A percentile compares a stretch with the other conserved stretches of the same genome.
phyloP scores from a whole-genome alignment of 305 asterid genomes.

The Fraxinus latifolia region DNA sequence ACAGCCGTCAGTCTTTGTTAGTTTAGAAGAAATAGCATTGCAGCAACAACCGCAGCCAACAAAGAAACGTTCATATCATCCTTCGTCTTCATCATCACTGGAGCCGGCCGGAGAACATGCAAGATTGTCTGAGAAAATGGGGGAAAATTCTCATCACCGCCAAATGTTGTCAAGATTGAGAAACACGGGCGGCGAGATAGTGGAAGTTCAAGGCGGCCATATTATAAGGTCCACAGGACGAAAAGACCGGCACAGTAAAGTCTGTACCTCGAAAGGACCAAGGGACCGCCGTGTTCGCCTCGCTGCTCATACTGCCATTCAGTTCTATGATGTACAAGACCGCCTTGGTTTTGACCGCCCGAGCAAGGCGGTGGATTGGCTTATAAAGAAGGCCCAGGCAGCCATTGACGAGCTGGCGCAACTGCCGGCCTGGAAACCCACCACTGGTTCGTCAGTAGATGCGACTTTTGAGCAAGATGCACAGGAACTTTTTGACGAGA shows the following conservation, averaged over 20 bases:
- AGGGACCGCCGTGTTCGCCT: slow-evolving; percentile 91
- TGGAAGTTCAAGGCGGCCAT: slow-evolving; percentile 91
- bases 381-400: slow-evolving; percentile 71
- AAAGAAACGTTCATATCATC: slow-evolving; percentile 42
- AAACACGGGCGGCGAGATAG: slow-evolving; percentile 60
- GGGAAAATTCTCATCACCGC: slow-evolving; percentile 33
- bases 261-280: slow-evolving; percentile 88
- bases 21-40: slow-evolving; percentile 24
- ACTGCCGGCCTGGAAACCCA: slow-evolving; percentile 84
- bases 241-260: slow-evolving; percentile 95
- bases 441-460: slow-evolving; percentile 31
- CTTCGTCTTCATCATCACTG: slow-evolving; percentile 27
- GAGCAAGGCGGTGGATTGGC: slow-evolving; percentile 96
- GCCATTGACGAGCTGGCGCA: slow-evolving; percentile 85
- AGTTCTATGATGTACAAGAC: slow-evolving; percentile 92
- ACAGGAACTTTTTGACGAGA: slow-evolving; percentile 27
- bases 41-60: slow-evolving; percentile 27
- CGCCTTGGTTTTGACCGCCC: slow-evolving; percentile 94
- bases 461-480: slow-evolving; percentile 25
- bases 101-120: slow-evolving; percentile 54
- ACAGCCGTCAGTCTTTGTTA: slow-evolving; percentile 23
- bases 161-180: slow-evolving; percentile 36
- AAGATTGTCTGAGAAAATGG: slow-evolving; percentile 44
- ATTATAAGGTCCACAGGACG: slow-evolving; percentile 74
- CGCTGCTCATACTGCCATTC: slow-evolving; percentile 96